phyloP scores from a whole-genome alignment of 768 basidiomycete species.

The Brasilioporus rufonigricans region DNA sequence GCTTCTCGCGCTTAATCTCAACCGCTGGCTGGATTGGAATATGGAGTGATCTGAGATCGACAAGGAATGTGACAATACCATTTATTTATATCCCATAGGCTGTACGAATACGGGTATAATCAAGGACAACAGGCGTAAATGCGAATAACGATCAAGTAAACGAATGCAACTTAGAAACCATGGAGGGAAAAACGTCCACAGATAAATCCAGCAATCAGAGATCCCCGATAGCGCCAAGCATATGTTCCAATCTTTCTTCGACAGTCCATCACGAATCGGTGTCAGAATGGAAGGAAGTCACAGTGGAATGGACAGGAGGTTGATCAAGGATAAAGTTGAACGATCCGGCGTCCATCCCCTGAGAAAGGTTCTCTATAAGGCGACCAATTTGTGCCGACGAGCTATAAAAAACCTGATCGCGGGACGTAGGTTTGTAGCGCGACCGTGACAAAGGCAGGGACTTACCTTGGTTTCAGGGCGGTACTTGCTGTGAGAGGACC shows the following conservation, averaged over 20 bases:
- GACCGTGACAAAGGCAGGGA: slow-evolving; percentile 12
- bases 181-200: slow-evolving; percentile 10
- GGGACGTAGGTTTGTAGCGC: slow-evolving; percentile 7
- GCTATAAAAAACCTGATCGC: slow-evolving; percentile 35
- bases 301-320: slow-evolving; percentile 50
- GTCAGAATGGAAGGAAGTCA: slow-evolving; percentile 62
- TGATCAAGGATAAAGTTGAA: slow-evolving; percentile 67
- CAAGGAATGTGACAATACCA: slow-evolving; percentile 15
- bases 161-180: slow-evolving; percentile 13
- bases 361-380: slow-evolving; percentile 79
- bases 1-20: slow-evolving; percentile 64
- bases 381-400: slow-evolving; percentile 77
- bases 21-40: slow-evolving; percentile 70
- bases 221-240: slow-evolving; percentile 48
- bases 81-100: slow-evolving; percentile 34
- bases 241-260: slow-evolving; percentile 73
- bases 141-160: slow-evolving; percentile 15
- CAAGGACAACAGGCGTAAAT: slow-evolving; percentile 21
- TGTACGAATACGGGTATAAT: slow-evolving; percentile 34
- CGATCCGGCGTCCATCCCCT: slow-evolving; percentile 77
- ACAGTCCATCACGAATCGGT: slow-evolving; percentile 65
- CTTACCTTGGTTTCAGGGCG: slow-evolving; percentile 84
- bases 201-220: slow-evolving; percentile 30
- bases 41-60: slow-evolving; percentile 31
- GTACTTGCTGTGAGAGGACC: slow-evolving; percentile 47